Conservation (phyloP, 768 basidiomycete species). For the Rubroboletus satanas region DNA sequence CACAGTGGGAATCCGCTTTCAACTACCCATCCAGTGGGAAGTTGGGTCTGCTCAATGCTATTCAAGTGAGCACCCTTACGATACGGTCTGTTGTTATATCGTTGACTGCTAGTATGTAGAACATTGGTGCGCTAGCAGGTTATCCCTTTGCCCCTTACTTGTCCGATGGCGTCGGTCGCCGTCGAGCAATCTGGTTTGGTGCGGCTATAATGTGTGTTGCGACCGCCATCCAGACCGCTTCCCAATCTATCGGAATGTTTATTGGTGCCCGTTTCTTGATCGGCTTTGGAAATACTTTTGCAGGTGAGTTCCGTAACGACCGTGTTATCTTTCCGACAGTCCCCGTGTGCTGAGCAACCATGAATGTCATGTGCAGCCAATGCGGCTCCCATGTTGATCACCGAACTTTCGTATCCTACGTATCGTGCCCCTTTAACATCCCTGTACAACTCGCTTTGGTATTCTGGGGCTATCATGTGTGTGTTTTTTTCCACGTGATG, state of each 20-base stretch:
- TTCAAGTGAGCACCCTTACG: conserved; percentile 44
- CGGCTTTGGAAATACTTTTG: conserved; percentile 73
- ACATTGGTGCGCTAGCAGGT: conserved; percentile 65
- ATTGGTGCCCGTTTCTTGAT: conserved; percentile 77
- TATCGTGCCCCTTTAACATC: conserved; percentile 78
- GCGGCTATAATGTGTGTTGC: conserved; percentile 65
- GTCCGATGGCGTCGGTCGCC: conserved; percentile 69
- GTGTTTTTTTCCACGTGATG: conserved; percentile 18
- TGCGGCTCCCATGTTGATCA: conserved; percentile 78
- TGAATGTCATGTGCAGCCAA: conserved; percentile 38
- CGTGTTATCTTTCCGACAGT: neutral
- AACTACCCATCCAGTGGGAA: conserved; percentile 49
- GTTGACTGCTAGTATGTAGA: conserved; percentile 35
- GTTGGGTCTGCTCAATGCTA: conserved; percentile 68
- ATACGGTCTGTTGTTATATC: neutral
- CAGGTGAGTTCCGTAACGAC: conserved; percentile 36
- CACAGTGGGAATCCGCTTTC: conserved; percentile 65
- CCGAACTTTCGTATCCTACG: conserved; percentile 77
- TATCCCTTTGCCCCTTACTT: conserved; percentile 71
- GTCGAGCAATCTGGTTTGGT: conserved; percentile 61
- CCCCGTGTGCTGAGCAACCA: neutral
- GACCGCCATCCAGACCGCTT: conserved; percentile 63
- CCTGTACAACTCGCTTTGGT: conserved; percentile 81
- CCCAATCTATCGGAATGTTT: conserved; percentile 74
- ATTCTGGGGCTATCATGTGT: conserved; percentile 75